Percentiles rank a stretch among this genome's conserved stretches.
Evolutionary conservation across 495 filamentous ascomycete genomes (phyloP).

Genomic region (Penicillium soppii): DNA sequence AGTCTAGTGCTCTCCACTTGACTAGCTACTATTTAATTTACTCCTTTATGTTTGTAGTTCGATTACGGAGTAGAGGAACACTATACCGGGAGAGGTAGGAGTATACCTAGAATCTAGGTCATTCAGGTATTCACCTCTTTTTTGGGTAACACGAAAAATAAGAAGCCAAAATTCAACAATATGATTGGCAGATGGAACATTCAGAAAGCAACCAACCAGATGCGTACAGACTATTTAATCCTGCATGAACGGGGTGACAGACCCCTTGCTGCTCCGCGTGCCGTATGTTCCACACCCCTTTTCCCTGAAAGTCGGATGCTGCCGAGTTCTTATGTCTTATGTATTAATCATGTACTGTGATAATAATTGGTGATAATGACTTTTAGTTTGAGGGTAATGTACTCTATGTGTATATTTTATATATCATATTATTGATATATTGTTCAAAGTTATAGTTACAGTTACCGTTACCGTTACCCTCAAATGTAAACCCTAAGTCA

Average conservation of each 20-base stretch:
- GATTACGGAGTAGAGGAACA: neutral
- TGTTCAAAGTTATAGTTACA: too few species aligned
- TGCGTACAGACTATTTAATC: constrained; percentile 14
- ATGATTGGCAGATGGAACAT: constrained; percentile 2
- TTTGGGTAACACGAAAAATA: neutral
- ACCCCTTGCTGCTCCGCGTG: constrained; percentile 42
- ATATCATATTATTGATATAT: neutral
- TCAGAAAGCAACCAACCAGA: neutral
- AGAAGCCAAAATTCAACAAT: neutral
- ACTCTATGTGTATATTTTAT: too few species aligned
- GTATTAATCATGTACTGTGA: too few species aligned
- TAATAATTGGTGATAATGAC: too few species aligned
- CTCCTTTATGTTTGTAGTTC: too few species aligned
- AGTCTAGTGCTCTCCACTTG: neutral
- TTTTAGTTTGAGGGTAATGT: too few species aligned
- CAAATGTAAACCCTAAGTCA: neutral
- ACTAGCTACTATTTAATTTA: too few species aligned
- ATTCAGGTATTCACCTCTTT: too few species aligned
- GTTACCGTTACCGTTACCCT: too few species aligned
- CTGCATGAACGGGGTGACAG: constrained; percentile 35
- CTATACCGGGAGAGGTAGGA: constrained; percentile 7
- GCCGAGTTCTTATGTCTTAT: neutral
- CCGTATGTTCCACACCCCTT: constrained; percentile 39
- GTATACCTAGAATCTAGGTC: too few species aligned
- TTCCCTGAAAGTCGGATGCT: constrained; percentile 10